Evolutionary conservation across 768 basidiomycete genomes (phyloP), one percentile per base, ranked within the genome.

Genomic region (Brasilioporus rufonigricans): DNA sequence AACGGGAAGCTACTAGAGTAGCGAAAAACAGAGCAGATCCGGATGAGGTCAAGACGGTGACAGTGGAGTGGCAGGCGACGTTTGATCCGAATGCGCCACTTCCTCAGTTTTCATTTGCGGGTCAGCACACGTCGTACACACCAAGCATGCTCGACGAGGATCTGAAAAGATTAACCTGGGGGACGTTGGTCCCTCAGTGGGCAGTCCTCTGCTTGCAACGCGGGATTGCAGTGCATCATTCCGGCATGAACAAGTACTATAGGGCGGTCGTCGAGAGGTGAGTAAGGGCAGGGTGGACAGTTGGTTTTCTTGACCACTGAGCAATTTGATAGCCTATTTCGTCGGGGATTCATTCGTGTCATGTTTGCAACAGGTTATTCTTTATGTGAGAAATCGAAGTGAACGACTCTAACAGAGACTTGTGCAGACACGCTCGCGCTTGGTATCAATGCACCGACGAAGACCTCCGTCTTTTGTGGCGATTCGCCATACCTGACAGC

Each of bases 401-500:
- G 11, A 59, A 46, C 8, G 16, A 4, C 13, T 52, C 38, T 57
- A 24, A 61, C 14, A 10, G 16, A 33, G 29, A 38, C 12, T 44
- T 18, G 12, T 1, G n/a, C 48, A 83, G 84, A 82, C 1, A 88
- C 86, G 6, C 73, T 89, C 51, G 87, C 87, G 1, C 73, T 89
- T 14, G 88, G 87, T 53, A 89, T 89, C 61, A 89, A 89, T 61
- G 86, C 86, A 0, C 87, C 87, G 1, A 77, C 85, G 0, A 86
- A 80, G 61, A 85, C 87, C 0, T 75, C 81, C 2, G 76, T 85
- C 7, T 88, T 88, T 61, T 80, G 77, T 50, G 82, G 80, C 0
- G 84, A 86, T 65, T 85, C 84, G 0, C 80, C 81, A 1, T 84
- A 55, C 63, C 60, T 86, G 33, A 85, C 84, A 1, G 81, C 84